Base-by-base conservation (phyloP, 371 early-diverging fungal species). In the Rhizopus sp. region DNA sequence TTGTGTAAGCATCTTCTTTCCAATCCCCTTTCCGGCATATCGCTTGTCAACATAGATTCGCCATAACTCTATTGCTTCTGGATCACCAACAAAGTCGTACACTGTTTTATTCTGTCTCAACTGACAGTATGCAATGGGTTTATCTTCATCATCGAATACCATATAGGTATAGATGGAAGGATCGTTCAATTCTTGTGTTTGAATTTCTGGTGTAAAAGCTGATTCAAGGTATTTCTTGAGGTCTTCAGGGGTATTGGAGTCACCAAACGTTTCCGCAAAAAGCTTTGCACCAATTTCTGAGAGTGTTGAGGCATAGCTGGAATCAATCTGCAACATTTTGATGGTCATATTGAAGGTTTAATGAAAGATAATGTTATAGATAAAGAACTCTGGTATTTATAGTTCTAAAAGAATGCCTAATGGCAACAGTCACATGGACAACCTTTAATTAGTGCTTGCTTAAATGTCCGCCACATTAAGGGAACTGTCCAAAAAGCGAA, bases 31-130 rank as follows among this genome's bases (percentile, higher is more conserved):
- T 30, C 72, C 64, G 8, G 40, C 47, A 37, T 46, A 64, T 8
- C 38, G 42, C 31, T 62, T 64, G 17, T 69, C 69, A 9, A 72
- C 60, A 46, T 72, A 72, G 13, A 69, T 63, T 13, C 72, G 45
- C 42, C 60, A 55, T 5, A 72, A 23, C 51, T 72, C 69, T 23
- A 72, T 65, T 5, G 72, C 63, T 2, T 60, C 55, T 31, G 51
- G 13, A 33, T 64, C 68, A 30, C 49, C 60, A 17, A 65, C 31
- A 31, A 72, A 68, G 32, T 65, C 68, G 32, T 68, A 68, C 0
- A 63, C 62, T 1, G 59, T 23, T n/a, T 57, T 37, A 8, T 40
- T 57, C 30, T 53, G 32, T n/a, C 50, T 53, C 31, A 72, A 23
- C 57, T 69, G 72, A 44, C 50, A 55, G 38, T 66, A 72, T 8